Evolutionary conservation across 495 filamentous ascomycete species (phyloP).

Genomic region (Penicillium atrosanguineum): DNA sequence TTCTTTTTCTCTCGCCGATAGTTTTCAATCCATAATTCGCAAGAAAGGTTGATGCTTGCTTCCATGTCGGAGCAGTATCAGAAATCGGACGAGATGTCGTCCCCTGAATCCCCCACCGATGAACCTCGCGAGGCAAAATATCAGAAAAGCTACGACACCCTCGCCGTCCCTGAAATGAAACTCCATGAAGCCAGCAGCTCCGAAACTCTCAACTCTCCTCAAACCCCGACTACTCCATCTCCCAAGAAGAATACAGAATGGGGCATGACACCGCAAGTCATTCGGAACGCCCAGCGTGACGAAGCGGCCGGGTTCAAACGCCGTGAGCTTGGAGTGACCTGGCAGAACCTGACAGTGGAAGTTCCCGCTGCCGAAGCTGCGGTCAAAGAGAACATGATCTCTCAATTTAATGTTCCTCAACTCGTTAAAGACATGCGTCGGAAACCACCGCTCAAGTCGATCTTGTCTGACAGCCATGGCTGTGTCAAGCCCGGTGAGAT

Average conservation of each 20-base stretch:
- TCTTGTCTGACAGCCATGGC: slow-evolving; percentile 38
- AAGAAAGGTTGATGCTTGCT: neutral
- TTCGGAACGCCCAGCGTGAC: slow-evolving; percentile 37
- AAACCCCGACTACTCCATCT: neutral
- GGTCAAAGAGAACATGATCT: slow-evolving; percentile 48
- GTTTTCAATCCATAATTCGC: neutral
- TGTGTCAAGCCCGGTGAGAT: slow-evolving; percentile 55
- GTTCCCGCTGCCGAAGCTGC: slow-evolving; percentile 43
- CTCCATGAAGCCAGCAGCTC: slow-evolving; percentile 12
- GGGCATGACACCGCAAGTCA: slow-evolving; percentile 43
- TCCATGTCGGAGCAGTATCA: slow-evolving; percentile 10
- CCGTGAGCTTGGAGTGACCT: slow-evolving; percentile 54
- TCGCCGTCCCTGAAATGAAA: slow-evolving; percentile 12
- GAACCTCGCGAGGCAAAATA: neutral
- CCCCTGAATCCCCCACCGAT: slow-evolving; percentile 2
- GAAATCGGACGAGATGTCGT: slow-evolving; percentile 4
- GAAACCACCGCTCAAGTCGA: slow-evolving; percentile 32
- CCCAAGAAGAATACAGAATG: slow-evolving; percentile 32
- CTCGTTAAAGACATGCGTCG: slow-evolving; percentile 32
- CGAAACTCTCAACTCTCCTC: slow-evolving; percentile 11
- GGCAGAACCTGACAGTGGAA: slow-evolving; percentile 44
- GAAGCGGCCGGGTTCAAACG: slow-evolving; percentile 41
- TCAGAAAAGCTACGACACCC: slow-evolving; percentile 5
- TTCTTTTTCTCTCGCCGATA: no score
- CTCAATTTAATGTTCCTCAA: slow-evolving; percentile 54